Percentiles rank a stretch among this genome's conserved stretches.
Conservation (phyloP, 768 basidiomycete genomes). For the Rhizopogon salebrosus region DNA sequence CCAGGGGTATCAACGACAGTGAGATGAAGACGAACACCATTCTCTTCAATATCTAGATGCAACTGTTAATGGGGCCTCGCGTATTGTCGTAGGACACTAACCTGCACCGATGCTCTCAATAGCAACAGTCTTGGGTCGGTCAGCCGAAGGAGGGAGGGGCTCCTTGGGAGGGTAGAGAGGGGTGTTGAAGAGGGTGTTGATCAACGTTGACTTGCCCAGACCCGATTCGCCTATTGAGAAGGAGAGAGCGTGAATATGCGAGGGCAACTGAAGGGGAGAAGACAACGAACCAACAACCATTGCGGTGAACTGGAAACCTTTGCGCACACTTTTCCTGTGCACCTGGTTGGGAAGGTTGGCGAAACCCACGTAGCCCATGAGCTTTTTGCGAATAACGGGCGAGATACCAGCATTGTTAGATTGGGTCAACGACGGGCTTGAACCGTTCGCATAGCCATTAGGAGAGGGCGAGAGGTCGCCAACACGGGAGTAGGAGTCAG, state of each 20-base stretch:
- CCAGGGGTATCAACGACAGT: constrained; percentile 99
- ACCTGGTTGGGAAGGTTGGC: constrained; percentile 99
- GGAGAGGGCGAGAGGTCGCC: constrained; percentile 50
- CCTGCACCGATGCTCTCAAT: constrained; percentile 99
- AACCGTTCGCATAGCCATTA: constrained; percentile 59
- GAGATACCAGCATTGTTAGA: constrained; percentile 26
- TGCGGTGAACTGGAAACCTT: constrained; percentile 97
- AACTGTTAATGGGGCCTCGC: not conserved
- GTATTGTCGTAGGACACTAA: constrained; percentile 34
- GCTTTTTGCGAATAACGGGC: constrained; percentile 74
- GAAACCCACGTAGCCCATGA: constrained; percentile 94
- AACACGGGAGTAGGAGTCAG: constrained; percentile 72
- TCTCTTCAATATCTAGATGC: constrained; percentile 92
- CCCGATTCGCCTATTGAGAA: constrained; percentile 84
- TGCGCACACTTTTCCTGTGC: constrained; percentile 95
- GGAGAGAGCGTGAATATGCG: constrained; percentile 11
- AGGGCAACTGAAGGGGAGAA: constrained; percentile 14
- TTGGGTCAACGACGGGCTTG: constrained; percentile 53
- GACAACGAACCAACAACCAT: constrained; percentile 94
- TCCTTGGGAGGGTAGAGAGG: constrained; percentile 89
- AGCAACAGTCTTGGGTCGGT: constrained; percentile 88
- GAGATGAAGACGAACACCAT: constrained; percentile 90
- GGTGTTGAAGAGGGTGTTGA: constrained; percentile 99
- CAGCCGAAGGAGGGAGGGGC: constrained; percentile 76
- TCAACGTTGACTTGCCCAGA: constrained; percentile 95